Percentiles rank a stretch among this genome's conserved stretches.
Evolutionary conservation across 2,329 filamentous ascomycete genomes (phyloP).

Genomic region (Pyrenophora teres): DNA sequence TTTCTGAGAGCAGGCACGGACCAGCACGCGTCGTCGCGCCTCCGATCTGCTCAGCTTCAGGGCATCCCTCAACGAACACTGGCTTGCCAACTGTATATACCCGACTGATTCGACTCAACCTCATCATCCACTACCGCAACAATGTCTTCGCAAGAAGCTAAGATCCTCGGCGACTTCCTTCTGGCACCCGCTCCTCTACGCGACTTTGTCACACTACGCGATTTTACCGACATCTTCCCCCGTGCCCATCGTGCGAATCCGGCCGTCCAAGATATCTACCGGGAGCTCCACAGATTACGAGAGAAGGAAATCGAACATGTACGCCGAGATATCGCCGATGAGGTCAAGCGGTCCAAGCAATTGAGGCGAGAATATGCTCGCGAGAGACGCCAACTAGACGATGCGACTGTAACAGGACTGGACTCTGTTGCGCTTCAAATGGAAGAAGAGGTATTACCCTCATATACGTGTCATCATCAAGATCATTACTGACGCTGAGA

Average conservation of each 20-base stretch:
- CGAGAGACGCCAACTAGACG: conserved; percentile 59
- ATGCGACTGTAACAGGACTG: conserved; percentile 55
- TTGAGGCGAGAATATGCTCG: conserved; percentile 63
- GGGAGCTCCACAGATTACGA: conserved; percentile 77
- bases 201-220: conserved; percentile 71
- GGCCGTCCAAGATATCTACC: conserved; percentile 72
- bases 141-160: conserved; percentile 75
- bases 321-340: conserved; percentile 66
- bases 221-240: conserved; percentile 80
- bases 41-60: background rate
- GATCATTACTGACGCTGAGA: conserved; percentile 12
- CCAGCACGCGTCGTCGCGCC: conserved; percentile 25
- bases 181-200: conserved; percentile 76
- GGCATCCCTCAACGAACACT: conserved; percentile 19
- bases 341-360: conserved; percentile 64
- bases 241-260: conserved; percentile 67
- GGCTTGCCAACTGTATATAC: conserved; percentile 6
- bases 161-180: conserved; percentile 78
- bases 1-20: conserved; percentile 24
- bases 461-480: background rate
- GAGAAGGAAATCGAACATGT: conserved; percentile 71
- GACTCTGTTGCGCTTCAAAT: conserved; percentile 67
- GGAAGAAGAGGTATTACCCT: conserved; percentile 50
- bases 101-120: background rate
- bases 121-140: conserved; percentile 6